These are phyloP conservation scores for Physaria fendleri DNA, from an alignment of 345 rosid species.

Conservation along the genomic window DNA sequence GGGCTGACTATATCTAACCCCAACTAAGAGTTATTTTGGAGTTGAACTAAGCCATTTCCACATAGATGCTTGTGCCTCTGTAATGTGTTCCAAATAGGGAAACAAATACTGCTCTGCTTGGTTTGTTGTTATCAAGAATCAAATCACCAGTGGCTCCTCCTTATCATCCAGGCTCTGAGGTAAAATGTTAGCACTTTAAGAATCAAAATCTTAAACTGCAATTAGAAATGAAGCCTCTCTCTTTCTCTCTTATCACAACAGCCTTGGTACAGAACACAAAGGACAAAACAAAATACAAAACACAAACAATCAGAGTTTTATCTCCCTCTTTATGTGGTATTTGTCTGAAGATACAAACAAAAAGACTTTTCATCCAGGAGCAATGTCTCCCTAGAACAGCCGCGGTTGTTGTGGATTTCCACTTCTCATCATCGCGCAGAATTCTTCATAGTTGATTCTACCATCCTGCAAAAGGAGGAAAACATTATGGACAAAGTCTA, in stretches of 20 bases:
- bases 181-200: not conserved
- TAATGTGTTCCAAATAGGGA: not conserved
- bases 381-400: conserved; percentile 34
- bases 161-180: not conserved
- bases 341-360: conserved; percentile 16
- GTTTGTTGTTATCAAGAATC: not conserved
- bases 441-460: conserved; percentile 77
- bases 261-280: conserved; percentile 10
- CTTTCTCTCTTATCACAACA: conserved; percentile 23
- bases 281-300: conserved; percentile 14
- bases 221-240: conserved; percentile 1
- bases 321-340: conserved; percentile 18
- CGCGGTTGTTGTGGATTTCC: conserved; percentile 53
- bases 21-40: not conserved
- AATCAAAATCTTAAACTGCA: not conserved
- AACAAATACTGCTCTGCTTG: not conserved
- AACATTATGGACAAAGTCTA: not conserved
- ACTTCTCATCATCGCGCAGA: conserved; percentile 81
- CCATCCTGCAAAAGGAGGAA: conserved; percentile 53
- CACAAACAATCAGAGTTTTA: conserved; percentile 21
- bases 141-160: not conserved
- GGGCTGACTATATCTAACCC: not conserved
- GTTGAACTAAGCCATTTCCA: not conserved
- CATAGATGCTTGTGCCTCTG: not conserved
- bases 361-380: conserved; percentile 5